phyloP scores from a whole-genome alignment of 331 rosid species.

The Pyracantha coccinea region DNA sequence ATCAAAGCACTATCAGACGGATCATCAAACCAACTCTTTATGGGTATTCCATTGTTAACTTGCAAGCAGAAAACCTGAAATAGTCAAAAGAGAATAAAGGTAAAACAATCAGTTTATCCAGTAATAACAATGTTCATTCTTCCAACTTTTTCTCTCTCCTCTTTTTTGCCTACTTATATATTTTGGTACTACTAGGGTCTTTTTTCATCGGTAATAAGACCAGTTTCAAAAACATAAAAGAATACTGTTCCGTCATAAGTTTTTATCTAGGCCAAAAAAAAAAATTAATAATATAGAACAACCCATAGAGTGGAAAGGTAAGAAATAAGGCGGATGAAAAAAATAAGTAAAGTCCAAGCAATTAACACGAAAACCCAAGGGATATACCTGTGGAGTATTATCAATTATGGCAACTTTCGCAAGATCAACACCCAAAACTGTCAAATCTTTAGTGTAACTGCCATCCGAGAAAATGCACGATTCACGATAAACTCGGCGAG shows the following conservation, averaged over 20 bases:
- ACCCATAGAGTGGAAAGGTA: neutral
- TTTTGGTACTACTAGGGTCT: neutral
- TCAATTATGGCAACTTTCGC: conserved; percentile 90
- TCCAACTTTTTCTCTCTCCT: neutral
- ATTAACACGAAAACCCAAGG: conserved; percentile 8
- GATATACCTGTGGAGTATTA: conserved; percentile 92
- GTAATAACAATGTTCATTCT: conserved; percentile 7
- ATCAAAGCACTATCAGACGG: conserved; percentile 71
- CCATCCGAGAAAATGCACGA: conserved; percentile 90
- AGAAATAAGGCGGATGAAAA: neutral
- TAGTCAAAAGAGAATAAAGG: conserved; percentile 22
- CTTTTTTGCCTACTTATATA: neutral
- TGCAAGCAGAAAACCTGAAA: conserved; percentile 98
- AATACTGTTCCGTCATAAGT: too few species aligned
- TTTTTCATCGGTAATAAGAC: neutral
- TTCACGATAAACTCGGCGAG: conserved; percentile 83
- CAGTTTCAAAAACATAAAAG: neutral
- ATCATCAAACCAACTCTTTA: conserved; percentile 99
- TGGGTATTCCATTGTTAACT: conserved; percentile 98
- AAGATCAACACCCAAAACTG: conserved; percentile 81
- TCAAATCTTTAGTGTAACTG: conserved; percentile 90
- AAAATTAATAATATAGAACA: too few species aligned
- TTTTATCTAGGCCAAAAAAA: neutral
- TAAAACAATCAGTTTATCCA: conserved; percentile 18
- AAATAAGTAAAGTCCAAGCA: conserved; percentile 1